Evolutionary conservation across 2,329 filamentous ascomycete species (phyloP).

Genomic region (Cladophialophora yegresii): DNA sequence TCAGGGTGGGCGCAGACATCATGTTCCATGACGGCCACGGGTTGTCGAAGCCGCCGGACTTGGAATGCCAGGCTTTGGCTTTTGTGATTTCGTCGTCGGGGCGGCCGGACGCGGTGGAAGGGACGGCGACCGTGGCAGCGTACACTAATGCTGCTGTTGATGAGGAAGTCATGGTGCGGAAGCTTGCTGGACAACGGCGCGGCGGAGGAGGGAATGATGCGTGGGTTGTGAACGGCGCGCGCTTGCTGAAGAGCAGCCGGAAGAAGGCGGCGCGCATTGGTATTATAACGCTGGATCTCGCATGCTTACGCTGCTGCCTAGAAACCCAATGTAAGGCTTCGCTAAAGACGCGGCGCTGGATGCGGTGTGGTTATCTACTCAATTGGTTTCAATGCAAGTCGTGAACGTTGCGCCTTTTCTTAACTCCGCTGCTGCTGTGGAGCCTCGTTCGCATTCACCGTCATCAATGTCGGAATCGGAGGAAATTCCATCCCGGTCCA

Average conservation of each 20-base stretch:
- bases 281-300: constrained; percentile 8
- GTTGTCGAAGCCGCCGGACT: constrained; percentile 45
- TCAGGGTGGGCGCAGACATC: constrained; percentile 24
- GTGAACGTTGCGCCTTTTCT: background rate
- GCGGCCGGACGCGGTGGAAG: constrained; percentile 38
- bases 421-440: background rate
- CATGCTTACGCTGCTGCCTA: background rate
- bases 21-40: constrained; percentile 47
- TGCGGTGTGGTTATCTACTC: background rate
- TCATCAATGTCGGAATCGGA: constrained; percentile 3
- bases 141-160: constrained; percentile 45
- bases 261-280: constrained; percentile 34
- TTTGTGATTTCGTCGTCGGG: constrained; percentile 45
- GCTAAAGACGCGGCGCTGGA: background rate
- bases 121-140: constrained; percentile 45
- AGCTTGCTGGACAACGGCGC: constrained; percentile 30
- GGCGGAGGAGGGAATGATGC: constrained; percentile 26
- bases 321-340: background rate
- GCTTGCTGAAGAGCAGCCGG: constrained; percentile 26
- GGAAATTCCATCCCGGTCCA: background rate
- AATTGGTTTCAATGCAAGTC: background rate
- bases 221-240: constrained; percentile 32
- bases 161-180: constrained; percentile 43
- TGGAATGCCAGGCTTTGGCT: constrained; percentile 45
- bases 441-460: background rate